Base-by-base conservation (phyloP, 73 alveolate genomes). In the Symbiodinium pilosum region DNA sequence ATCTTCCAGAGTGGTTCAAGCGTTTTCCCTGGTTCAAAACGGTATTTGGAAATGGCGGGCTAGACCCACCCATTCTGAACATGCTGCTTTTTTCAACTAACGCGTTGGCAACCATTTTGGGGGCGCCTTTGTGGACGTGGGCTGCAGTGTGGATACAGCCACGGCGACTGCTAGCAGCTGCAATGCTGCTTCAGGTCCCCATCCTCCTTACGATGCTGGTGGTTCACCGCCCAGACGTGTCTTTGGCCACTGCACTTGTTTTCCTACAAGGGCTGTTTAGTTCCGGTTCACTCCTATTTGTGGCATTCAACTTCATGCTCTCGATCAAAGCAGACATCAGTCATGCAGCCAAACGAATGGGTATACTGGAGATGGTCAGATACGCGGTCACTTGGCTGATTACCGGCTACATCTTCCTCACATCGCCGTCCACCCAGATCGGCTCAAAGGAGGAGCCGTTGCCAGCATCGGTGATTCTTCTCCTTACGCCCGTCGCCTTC, bases 271-370 rank as follows among this genome's bases (percentile, higher is more conserved):
- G 97, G 40, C 5, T 91, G 32, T 59, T 86, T 30, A 91, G 97
- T 56, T 91, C 97, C 36, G 95, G 94, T 64, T 91, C 97, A 7
- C 36, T 91, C 89, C 77, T 91, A 34, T 91, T 91, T 75, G 52
- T 91, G 43, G 34, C 44, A 47, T 91, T 91, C 97, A 91, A 91
- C 77, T 91, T 91, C 88, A 91, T 91, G 97, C 36, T 91, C 42
- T 64, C 88, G 36, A 91, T 91, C 89, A 91, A 91, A 86, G 97
- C 97, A 30, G 97, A 91, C 56, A 86, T 91, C 56, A 91, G 97
- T 36, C 97, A 91, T 21, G 97, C 97, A 4, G 97, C 97, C 41
- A 68, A 91, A 39, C 97, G 97, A 75, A 91, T 91, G 97, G 97
- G 97, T 47, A 91, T 91, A 75, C 34, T 91, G 88, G 97, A 91